Conservation (phyloP, 1,139 yeast species). For the Magnusiomyces suaveolens region DNA sequence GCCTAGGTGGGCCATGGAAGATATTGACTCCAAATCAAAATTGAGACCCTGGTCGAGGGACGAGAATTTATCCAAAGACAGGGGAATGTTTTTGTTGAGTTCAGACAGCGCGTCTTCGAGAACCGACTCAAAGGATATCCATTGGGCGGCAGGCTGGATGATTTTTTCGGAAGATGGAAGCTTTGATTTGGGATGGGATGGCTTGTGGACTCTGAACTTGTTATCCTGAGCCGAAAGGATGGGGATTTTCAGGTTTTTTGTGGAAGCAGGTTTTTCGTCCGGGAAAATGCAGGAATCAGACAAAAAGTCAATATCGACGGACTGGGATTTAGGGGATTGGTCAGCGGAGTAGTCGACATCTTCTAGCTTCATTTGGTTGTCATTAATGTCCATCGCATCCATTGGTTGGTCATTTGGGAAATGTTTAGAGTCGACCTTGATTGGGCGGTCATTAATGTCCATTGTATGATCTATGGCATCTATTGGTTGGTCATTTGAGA, state of each 20-base stretch:
- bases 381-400: not conserved
- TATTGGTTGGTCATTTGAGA: too few relatives aligned
- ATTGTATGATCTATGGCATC: too few relatives aligned
- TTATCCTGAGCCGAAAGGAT: not conserved
- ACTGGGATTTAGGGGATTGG: not conserved
- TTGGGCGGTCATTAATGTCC: too few relatives aligned
- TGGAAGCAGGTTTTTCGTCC: not conserved
- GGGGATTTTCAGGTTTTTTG: not conserved
- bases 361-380: not conserved
- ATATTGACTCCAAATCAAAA: not conserved
- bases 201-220: not conserved
- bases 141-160: not conserved
- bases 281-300: not conserved
- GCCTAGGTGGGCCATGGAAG: too few relatives aligned
- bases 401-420: too few relatives aligned
- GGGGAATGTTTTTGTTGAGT: not conserved
- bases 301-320: not conserved
- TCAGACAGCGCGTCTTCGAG: not conserved
- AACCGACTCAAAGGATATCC: not conserved
- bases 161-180: not conserved
- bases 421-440: too few relatives aligned
- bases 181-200: not conserved
- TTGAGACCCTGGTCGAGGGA: too few relatives aligned
- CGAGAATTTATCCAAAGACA: too few relatives aligned
- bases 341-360: not conserved